Base-by-base conservation (phyloP, 805 yeast species). In the Metschnikowia dekortorum region DNA sequence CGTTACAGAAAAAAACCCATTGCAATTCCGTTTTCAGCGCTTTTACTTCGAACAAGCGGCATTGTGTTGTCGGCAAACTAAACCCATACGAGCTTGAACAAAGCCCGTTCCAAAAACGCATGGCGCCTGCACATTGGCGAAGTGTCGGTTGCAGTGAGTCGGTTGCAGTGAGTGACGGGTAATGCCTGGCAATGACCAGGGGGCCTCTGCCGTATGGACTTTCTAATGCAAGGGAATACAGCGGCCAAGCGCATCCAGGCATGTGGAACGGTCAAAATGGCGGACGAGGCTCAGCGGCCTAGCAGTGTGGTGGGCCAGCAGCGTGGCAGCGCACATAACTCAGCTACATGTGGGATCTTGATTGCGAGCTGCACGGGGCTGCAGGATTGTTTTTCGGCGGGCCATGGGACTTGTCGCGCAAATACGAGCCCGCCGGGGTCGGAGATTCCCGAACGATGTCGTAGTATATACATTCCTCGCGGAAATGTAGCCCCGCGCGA, bases 1-100 rank as follows among this genome's bases (percentile, higher is more conserved):
- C 45, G 45, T 41, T 41, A 16, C 44, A 41, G 37, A 41, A 41
- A 41, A 41, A 32, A 22, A 14, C 13, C 45, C 26, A 32, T 18
- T 33, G 45, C 45, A 32, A 18, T 18, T 31, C 45, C 45, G 45
- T 37, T 11, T 18, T 30, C 44, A 36, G 28, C 45, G 16, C 18
- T 18, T 32, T 18, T 8, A 41, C 45, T 41, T 41, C 37, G 36
- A n/a, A 32, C 44, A 41, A 18, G 34, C 22, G 45, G 16, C 6
- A 13, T 6, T 18, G 8, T 8, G 32, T n/a, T 8, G 33, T 8
- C 8, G n/a, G 22, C 6, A 39, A 11, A 32, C 42, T 18, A 8
- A 29, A 14, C 6, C 6, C 28, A 38, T 6, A 29, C 40, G 40
- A 38, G 40, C 11, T 9, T 6, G 6, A 29, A 16, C 30, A 13